Conservation (phyloP, 2,329 filamentous ascomycete species). For the Fusarium nisikadoi region DNA sequence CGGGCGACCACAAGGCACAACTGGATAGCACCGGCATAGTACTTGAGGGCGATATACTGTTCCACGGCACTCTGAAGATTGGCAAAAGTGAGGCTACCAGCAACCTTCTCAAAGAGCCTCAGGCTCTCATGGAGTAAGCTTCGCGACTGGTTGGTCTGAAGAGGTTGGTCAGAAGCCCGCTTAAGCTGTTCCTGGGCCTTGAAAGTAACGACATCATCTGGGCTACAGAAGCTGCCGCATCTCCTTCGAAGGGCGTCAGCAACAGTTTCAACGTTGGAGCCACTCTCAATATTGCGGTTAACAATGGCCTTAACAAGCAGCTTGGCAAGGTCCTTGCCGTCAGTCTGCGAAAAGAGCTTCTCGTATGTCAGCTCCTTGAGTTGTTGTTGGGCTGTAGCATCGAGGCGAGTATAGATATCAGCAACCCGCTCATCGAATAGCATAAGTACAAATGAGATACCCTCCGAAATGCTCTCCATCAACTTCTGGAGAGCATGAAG, state of each 20-base stretch:
- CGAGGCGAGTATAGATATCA: slow-evolving; percentile 83
- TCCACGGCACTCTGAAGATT: slow-evolving; percentile 82
- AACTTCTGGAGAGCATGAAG: slow-evolving; percentile 86
- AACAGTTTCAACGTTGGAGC: slow-evolving; percentile 96
- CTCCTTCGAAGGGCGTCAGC: slow-evolving; percentile 91
- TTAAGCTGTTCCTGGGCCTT: slow-evolving; percentile 97
- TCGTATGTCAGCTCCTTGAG: slow-evolving; percentile 87
- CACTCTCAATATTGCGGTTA: slow-evolving; percentile 95
- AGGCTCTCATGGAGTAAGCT: slow-evolving; percentile 89
- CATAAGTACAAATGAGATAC: slow-evolving; percentile 94
- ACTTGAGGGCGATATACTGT: slow-evolving; percentile 84
- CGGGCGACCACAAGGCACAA: slow-evolving; percentile 85
- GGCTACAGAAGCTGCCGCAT: slow-evolving; percentile 97
- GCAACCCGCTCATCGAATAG: slow-evolving; percentile 93
- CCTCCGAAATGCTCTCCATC: slow-evolving; percentile 91
- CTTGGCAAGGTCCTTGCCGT: slow-evolving; percentile 90
- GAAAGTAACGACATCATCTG: slow-evolving; percentile 97
- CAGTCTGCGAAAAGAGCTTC: slow-evolving; percentile 80
- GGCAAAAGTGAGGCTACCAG: slow-evolving; percentile 80
- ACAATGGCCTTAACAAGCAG: slow-evolving; percentile 97
- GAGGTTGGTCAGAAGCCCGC: slow-evolving; percentile 81
- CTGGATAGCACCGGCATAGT: slow-evolving; percentile 93
- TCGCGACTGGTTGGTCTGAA: slow-evolving; percentile 79
- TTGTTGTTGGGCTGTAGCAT: slow-evolving; percentile 74
- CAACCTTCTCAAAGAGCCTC: slow-evolving; percentile 88